phyloP scores from a whole-genome alignment of 2,329 filamentous ascomycete genomes.

The Cordyceps farinosa region DNA sequence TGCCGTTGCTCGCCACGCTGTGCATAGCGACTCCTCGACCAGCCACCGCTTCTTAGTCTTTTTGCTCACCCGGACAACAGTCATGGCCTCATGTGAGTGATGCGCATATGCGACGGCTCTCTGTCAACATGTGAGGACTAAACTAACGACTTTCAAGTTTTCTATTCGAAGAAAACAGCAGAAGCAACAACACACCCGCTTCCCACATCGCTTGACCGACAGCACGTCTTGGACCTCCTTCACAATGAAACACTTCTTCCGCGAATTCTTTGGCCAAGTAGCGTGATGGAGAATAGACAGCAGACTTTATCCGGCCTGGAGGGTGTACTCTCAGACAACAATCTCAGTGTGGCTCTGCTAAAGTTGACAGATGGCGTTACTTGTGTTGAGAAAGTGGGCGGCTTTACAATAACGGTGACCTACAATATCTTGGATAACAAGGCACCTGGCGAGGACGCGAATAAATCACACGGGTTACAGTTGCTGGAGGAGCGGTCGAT shows the following conservation, averaged over 20 bases:
- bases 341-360: background rate
- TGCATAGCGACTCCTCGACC: no score
- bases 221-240: background rate
- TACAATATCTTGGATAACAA: background rate
- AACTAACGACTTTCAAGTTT: background rate
- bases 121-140: background rate
- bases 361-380: background rate
- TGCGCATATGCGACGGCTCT: background rate
- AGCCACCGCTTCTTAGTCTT: background rate
- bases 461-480: background rate
- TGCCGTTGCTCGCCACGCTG: no score
- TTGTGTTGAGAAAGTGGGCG: background rate
- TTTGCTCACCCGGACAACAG: background rate
- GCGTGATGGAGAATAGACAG: background rate
- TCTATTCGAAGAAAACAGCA: background rate
- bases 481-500: background rate
- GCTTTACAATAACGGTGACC: constrained; percentile 12
- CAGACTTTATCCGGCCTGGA: background rate
- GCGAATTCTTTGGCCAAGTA: constrained; percentile 1
- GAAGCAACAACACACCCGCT: background rate
- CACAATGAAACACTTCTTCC: constrained; percentile 1
- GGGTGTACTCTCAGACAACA: background rate
- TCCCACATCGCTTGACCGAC: background rate
- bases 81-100: background rate
- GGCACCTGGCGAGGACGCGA: no score